phyloP scores from a whole-genome alignment of 371 early-diverging fungal genomes.

The Mortierella sp. region DNA sequence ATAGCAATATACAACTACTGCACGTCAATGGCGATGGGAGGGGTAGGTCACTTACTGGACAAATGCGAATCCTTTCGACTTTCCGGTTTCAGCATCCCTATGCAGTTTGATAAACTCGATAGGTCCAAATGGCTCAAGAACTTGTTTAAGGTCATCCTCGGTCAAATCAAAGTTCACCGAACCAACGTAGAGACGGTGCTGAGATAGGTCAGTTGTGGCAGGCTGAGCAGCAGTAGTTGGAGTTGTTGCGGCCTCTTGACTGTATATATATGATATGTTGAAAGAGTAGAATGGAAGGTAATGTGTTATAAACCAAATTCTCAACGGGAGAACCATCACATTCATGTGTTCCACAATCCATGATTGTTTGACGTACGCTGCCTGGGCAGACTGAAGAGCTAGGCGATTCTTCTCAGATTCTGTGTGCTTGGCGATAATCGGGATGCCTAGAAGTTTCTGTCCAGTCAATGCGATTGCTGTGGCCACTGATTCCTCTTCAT shows the following conservation, averaged over 20 bases:
- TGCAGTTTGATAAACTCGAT: slow-evolving; percentile 87
- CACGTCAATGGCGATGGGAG: too few relatives aligned
- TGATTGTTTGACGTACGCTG: slow-evolving; percentile 56
- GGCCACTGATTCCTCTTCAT: slow-evolving; percentile 84
- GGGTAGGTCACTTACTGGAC: slow-evolving; percentile 69
- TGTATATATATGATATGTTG: too few relatives aligned
- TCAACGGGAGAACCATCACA: not conserved
- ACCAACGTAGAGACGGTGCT: slow-evolving; percentile 84
- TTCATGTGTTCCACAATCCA: too few relatives aligned
- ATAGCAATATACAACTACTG: too few relatives aligned
- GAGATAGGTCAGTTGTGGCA: slow-evolving; percentile 50
- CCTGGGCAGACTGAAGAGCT: slow-evolving; percentile 64
- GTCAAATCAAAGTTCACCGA: slow-evolving; percentile 84
- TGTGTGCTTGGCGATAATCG: slow-evolving; percentile 90
- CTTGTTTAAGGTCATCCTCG: slow-evolving; percentile 83
- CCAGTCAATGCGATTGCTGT: slow-evolving; percentile 89
- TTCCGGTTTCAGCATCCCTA: slow-evolving; percentile 84
- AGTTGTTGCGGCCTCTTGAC: slow-evolving; percentile 56
- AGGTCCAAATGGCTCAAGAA: slow-evolving; percentile 91
- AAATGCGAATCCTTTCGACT: slow-evolving; percentile 90
- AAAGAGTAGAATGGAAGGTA: not conserved
- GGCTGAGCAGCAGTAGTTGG: slow-evolving; percentile 33
- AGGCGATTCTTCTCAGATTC: slow-evolving; percentile 94
- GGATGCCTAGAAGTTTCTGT: slow-evolving; percentile 92
- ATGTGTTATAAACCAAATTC: not conserved